These are phyloP conservation scores for Nymphaea colorata DNA, from an alignment of 164 flowering plant genomes.

Conservation along the genomic window DNA sequence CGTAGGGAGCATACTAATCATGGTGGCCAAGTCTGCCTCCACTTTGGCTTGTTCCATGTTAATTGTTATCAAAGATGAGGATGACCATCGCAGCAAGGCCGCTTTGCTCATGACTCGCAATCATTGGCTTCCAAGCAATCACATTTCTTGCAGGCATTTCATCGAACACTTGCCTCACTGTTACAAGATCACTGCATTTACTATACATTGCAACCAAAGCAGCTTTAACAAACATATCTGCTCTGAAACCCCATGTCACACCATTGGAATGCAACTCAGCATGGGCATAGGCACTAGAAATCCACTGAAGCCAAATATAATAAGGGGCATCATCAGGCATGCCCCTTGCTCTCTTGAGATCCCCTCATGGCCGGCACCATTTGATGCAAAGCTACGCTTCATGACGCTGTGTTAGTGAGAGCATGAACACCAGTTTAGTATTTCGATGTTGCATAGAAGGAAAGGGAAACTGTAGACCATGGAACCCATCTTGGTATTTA, in stretches of 20 bases:
- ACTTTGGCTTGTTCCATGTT: slow-evolving; percentile 33
- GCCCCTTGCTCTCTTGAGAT: too few relatives aligned
- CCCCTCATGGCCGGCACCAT: too few relatives aligned
- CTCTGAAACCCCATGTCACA: slow-evolving; percentile 34
- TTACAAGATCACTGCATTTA: slow-evolving; percentile 29
- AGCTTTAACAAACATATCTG: slow-evolving; percentile 46
- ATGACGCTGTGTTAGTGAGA: too few relatives aligned
- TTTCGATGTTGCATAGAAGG: too few relatives aligned
- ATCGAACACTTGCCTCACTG: slow-evolving; percentile 61
- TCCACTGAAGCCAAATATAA: too few relatives aligned
- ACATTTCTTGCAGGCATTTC: slow-evolving; percentile 38
- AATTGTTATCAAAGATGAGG: slow-evolving; percentile 23
- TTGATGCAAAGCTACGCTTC: too few relatives aligned
- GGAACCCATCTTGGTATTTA: too few relatives aligned
- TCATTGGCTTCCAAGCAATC: slow-evolving; percentile 70
- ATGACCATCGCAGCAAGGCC: slow-evolving; percentile 49
- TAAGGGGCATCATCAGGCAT: too few relatives aligned
- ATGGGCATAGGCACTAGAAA: not conserved
- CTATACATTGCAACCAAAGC: slow-evolving; percentile 43
- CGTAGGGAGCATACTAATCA: slow-evolving; percentile 50
- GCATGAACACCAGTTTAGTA: too few relatives aligned
- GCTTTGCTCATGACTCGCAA: slow-evolving; percentile 62
- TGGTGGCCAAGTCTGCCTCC: slow-evolving; percentile 46
- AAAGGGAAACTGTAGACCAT: too few relatives aligned
- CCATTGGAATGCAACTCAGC: slow-evolving; percentile 35